phyloP scores from a whole-genome alignment of 306 rosid genomes.

The Mimosa pudica region DNA sequence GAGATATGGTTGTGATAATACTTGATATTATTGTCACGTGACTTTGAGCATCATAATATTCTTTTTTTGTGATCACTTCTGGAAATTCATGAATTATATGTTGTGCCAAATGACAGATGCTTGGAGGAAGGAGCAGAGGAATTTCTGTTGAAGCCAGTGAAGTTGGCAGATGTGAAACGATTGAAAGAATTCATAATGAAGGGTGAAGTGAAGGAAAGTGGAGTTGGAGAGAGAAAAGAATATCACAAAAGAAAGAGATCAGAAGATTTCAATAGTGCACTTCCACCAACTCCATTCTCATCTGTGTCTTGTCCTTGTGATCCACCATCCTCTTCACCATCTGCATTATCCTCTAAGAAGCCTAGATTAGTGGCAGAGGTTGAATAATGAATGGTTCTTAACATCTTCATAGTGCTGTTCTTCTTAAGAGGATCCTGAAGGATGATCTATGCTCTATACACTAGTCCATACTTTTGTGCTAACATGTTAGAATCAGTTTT shows the following conservation, averaged over 20 bases:
- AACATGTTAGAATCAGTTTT: constrained; percentile 21
- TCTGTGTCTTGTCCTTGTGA: constrained; percentile 43
- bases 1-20: not conserved
- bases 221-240: constrained; percentile 31
- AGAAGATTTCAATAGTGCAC: constrained; percentile 36
- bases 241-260: constrained; percentile 46
- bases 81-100: constrained; percentile 4
- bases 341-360: constrained; percentile 51
- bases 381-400: constrained; percentile 1
- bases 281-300: constrained; percentile 33
- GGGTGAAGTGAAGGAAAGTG: constrained; percentile 55
- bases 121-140: constrained; percentile 99
- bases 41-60: not conserved
- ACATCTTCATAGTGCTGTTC: constrained; percentile 16
- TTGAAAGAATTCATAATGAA: constrained; percentile 65
- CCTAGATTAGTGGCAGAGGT: constrained; percentile 46
- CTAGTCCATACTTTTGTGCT: constrained; percentile 15
- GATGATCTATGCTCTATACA: not conserved
- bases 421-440: constrained; percentile 10
- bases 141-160: constrained; percentile 83
- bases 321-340: constrained; percentile 39
- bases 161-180: constrained; percentile 80
- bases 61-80: not conserved
- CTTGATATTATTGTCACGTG: not conserved
- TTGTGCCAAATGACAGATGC: constrained; percentile 53